Evolutionary conservation across 1,284 basidiomycete species (phyloP), one percentile per base, ranked within the genome.

Genomic region (Apiotrichum akiyoshidainum): DNA sequence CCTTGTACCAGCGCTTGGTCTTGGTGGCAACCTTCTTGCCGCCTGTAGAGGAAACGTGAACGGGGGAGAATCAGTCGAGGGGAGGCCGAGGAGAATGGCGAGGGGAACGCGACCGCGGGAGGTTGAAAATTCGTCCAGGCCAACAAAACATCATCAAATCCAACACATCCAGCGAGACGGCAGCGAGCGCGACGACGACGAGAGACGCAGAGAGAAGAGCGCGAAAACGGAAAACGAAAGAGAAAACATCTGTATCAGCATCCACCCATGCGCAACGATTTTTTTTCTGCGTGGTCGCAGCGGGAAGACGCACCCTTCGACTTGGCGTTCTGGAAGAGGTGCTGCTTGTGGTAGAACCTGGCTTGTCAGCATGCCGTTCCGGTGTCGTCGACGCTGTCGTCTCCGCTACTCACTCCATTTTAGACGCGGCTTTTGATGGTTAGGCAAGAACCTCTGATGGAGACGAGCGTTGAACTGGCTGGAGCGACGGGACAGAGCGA

Each of bases 1-100:
- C 92, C 85, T 98, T 99, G 84, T 92, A 97, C 96, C 96, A 99
- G 79, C 96, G 85, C 86, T 89, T 95, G 70, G 92, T 89, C 85
- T 89, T 97, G 71, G 92, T 92, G 64, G 87, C 84, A 67, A 92
- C 83, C 84, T 94, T 94, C 84, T 90, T 91, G 70, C 88, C 86
- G 72, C 82, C 89, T 90, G 75, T 56, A 60, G 61, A 63, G 65
- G 21, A 39, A 26, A 52, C 14, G 19, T 10, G 39, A 40, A 14
- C 19, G 8, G 16, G 16, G 10, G 52, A 35, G 39, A 40, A n/a
- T 41, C 11, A 19, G 31, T 37, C 52, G 33, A n/a, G 54, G 19
- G 12, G 19, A 46, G 21, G 46, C 26, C 12, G 47, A 11, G n/a
- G 33, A 46, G 37, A 16, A 37, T 37, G 37, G 26, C 26, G 26